Evolutionary conservation across 164 flowering plant species (phyloP), one percentile per base, ranked within the genome.

Genomic region (Vitis amurensis): DNA sequence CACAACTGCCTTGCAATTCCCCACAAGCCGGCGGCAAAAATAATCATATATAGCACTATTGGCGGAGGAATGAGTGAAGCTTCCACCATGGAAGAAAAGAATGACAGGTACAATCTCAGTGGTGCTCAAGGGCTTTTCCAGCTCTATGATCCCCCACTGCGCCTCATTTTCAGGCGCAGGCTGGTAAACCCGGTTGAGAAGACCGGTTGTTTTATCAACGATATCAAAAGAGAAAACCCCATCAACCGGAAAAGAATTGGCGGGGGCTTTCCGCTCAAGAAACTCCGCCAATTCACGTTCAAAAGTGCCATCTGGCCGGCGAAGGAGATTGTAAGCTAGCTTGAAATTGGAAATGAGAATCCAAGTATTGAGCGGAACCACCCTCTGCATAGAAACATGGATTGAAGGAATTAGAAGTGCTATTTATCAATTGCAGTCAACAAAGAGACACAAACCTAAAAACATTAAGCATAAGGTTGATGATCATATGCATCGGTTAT

Each of bases 41-140:
- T 83, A 86, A 76, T 89, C 93, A 44, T 89, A 89, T 11, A 89
- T 89, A 3, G 93, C 91, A 66, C 91, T 89, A 48, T 89, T 89
- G 55, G 91, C 90, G 0, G 91, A 86, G 13, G 93, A 89, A 68
- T 89, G 93, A 3, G 86, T 74, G 74, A 89, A 89, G 73, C 93
- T 89, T 12, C 93, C 93, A n/a, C 93, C 93, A 68, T 89, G 93
- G 76, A 86, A 89, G 71, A 83, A 89, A 5, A 89, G 16, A 11
- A 89, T 86, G 12, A 89, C 91, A 0, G 93, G 91, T n/a, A 89
- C 89, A 8, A 83, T 57, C 53, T 78, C 76, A 1, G 82, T 76
- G 2, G 76, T 73, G 72, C 90, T 86, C 70, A 89, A 50, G 23
- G 93, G 89, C 72, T 79, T 81, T 55, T 83, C 88, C 1, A 87